phyloP scores from a whole-genome alignment of 2,329 filamentous ascomycete species.

The Hansfordia pulvinata region DNA sequence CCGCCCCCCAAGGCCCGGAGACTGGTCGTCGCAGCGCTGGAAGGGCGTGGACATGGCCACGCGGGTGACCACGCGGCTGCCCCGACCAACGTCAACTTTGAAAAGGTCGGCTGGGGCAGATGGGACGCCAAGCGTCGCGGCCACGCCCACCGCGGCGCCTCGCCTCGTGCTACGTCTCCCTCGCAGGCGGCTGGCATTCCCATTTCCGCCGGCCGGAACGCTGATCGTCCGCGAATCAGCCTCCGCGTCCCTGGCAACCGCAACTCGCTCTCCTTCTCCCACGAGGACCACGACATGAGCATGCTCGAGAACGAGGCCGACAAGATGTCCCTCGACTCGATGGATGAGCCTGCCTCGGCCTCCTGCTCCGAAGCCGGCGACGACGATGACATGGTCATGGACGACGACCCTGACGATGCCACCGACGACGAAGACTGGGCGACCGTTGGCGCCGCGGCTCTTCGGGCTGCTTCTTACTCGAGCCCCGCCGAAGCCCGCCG shows the following conservation, averaged over 20 bases:
- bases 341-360: conserved; percentile 54
- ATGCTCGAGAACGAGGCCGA: conserved; percentile 80
- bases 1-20: conserved; percentile 81
- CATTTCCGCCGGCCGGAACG: conserved; percentile 32
- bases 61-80: conserved; percentile 44
- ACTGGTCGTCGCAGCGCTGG: conserved; percentile 82
- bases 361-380: conserved; percentile 66
- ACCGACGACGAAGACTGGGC: conserved; percentile 98
- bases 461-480: conserved; percentile 55
- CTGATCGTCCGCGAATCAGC: conserved; percentile 32
- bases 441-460: conserved; percentile 70
- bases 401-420: conserved; percentile 68
- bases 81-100: conserved; percentile 66
- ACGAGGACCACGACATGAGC: conserved; percentile 50
- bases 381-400: conserved; percentile 49
- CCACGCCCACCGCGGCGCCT: conserved; percentile 33
- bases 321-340: conserved; percentile 75
- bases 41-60: conserved; percentile 51
- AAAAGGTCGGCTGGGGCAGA: conserved; percentile 94
- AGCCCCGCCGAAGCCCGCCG: conserved; percentile 41
- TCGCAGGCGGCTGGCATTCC: conserved; percentile 39
- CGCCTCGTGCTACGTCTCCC: conserved; percentile 25
- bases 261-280: conserved; percentile 63
- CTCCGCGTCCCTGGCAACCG: conserved; percentile 46
- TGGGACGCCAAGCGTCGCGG: conserved; percentile 78